These are phyloP conservation scores for Cordyceps farinosa DNA, from an alignment of 2,329 filamentous ascomycete species.

Conservation along the genomic window DNA sequence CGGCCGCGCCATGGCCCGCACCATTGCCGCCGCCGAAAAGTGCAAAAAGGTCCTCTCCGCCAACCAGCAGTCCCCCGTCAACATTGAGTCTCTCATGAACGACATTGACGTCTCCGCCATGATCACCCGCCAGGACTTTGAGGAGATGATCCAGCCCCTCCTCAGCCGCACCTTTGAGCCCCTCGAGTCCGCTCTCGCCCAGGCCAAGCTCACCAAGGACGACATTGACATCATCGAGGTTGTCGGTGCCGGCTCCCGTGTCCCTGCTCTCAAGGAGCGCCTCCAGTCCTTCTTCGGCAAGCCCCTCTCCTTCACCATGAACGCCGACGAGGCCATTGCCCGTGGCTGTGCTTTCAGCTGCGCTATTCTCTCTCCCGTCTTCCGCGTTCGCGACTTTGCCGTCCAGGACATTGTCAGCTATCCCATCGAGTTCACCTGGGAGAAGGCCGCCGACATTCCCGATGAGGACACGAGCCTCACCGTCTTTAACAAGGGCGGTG, in stretches of 20 bases:
- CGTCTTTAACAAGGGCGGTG: conserved; percentile 95
- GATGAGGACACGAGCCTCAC: conserved; percentile 97
- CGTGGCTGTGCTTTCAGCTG: conserved; percentile 96
- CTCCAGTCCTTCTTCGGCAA: conserved; percentile 93
- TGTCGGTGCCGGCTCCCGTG: conserved; percentile 90
- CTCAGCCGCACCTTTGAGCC: conserved; percentile 69
- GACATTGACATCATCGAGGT: conserved; percentile 94
- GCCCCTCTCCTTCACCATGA: conserved; percentile 88
- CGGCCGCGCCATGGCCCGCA: conserved; percentile 83
- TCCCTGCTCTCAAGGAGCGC: conserved; percentile 85
- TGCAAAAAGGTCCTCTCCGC: conserved; percentile 97
- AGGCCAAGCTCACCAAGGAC: conserved; percentile 84
- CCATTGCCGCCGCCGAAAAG: conserved; percentile 88
- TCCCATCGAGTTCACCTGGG: conserved; percentile 98
- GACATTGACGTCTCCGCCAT: conserved; percentile 86
- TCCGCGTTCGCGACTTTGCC: conserved; percentile 97
- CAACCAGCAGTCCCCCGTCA: conserved; percentile 87
- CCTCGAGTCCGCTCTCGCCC: conserved; percentile 87
- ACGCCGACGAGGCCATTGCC: conserved; percentile 96
- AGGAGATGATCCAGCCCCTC: conserved; percentile 83
- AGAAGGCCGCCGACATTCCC: conserved; percentile 96
- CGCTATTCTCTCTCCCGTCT: conserved; percentile 93
- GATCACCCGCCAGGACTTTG: conserved; percentile 91
- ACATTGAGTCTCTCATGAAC: conserved; percentile 98
- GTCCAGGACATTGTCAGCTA: conserved; percentile 98